phyloP scores from a whole-genome alignment of 2,329 filamentous ascomycete species.

The Ophiocordyceps polyrhachis-furcata region DNA sequence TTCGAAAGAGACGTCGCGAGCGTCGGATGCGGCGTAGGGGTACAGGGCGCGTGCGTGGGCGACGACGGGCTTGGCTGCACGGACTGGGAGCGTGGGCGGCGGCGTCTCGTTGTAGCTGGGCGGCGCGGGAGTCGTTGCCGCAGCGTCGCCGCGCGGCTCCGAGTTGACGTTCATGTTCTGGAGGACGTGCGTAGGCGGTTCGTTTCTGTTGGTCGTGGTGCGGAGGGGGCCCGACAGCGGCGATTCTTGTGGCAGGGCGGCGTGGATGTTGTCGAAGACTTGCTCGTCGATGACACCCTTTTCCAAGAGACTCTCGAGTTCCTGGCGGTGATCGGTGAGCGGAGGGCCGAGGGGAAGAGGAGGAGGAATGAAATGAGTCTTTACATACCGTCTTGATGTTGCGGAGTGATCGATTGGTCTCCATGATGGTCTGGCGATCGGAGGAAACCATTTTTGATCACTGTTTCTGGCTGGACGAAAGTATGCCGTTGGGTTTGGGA shows the following conservation, averaged over 20 bases:
- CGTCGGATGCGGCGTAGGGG: constrained; percentile 59
- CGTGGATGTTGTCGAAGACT: constrained; percentile 56
- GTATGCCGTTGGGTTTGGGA: not conserved
- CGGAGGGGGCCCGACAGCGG: constrained; percentile 31
- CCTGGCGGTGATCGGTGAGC: constrained; percentile 33
- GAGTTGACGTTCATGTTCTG: constrained; percentile 19
- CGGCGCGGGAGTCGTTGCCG: constrained; percentile 20
- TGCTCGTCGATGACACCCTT: constrained; percentile 58
- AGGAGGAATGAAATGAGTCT: not conserved
- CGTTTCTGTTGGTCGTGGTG: constrained; percentile 18
- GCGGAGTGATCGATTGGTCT: constrained; percentile 70
- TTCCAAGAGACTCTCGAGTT: constrained; percentile 79
- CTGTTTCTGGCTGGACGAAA: not conserved
- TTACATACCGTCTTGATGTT: constrained; percentile 61
- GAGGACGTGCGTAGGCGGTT: constrained; percentile 19
- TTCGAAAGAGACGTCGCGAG: constrained; percentile 64
- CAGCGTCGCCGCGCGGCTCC: constrained; percentile 1
- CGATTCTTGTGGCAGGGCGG: constrained; percentile 55
- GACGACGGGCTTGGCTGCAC: constrained; percentile 36
- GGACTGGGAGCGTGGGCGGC: constrained; percentile 22
- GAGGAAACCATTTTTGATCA: constrained; percentile 21
- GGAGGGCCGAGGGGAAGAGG: not conserved
- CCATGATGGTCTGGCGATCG: constrained; percentile 40
- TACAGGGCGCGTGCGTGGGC: constrained; percentile 68
- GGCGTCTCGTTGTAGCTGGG: constrained; percentile 33